These are phyloP conservation scores for Moelleriella libera DNA, from an alignment of 2,329 filamentous ascomycete species.

Conservation along the genomic window DNA sequence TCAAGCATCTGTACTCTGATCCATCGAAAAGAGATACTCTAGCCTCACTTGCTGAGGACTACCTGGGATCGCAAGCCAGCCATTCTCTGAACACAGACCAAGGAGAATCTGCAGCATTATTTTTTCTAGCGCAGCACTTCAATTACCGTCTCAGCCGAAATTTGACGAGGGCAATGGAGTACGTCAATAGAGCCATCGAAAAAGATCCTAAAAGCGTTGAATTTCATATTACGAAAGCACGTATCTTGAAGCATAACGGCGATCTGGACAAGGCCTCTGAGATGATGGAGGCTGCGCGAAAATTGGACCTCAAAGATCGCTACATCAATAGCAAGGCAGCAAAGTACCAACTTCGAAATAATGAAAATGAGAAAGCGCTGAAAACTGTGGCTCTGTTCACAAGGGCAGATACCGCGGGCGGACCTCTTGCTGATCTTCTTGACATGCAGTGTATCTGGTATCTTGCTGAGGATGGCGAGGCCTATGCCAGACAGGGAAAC, in stretches of 20 bases:
- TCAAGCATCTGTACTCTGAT: conserved; percentile 84
- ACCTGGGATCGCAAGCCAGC: conserved; percentile 46
- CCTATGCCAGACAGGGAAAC: conserved; percentile 71
- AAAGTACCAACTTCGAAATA: conserved; percentile 89
- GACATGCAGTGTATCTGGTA: conserved; percentile 99
- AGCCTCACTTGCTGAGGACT: conserved; percentile 63
- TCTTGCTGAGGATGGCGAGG: conserved; percentile 85
- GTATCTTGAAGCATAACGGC: conserved; percentile 85
- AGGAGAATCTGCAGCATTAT: conserved; percentile 69
- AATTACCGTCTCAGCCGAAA: conserved; percentile 83
- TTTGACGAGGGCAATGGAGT: conserved; percentile 65
- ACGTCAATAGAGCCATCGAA: conserved; percentile 71
- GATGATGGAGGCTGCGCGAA: conserved; percentile 76
- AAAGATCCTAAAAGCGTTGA: conserved; percentile 72
- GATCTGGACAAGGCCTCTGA: conserved; percentile 68
- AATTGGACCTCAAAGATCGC: conserved; percentile 76
- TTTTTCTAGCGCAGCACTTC: conserved; percentile 94
- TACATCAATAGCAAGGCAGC: conserved; percentile 98
- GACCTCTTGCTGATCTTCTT: conserved; percentile 76
- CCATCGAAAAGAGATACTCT: conserved; percentile 64
- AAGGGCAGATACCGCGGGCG: conserved; percentile 74
- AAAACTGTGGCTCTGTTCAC: conserved; percentile 91
- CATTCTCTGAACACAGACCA: conserved; percentile 32
- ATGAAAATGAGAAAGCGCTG: conserved; percentile 75
- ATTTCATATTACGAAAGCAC: conserved; percentile 87